Evolutionary conservation across 2,329 filamentous ascomycete genomes (phyloP), one percentile per base, ranked within the genome.

Genomic region (Monilinia vaccinii-corymbosi): DNA sequence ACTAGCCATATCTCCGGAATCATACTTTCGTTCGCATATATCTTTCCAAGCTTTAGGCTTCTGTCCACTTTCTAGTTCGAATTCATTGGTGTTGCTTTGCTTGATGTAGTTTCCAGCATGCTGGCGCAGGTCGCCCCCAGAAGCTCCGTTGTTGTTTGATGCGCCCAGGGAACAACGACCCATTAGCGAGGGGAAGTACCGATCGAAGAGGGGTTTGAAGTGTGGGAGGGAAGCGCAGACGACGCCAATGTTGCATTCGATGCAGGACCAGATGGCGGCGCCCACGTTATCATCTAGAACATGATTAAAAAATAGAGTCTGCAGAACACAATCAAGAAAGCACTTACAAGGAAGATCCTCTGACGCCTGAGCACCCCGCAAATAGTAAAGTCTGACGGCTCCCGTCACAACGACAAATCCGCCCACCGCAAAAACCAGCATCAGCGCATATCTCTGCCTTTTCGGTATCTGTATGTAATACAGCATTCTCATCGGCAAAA

Each of bases 191-290:
- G 47, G 56, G 11, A 58, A 42, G 38, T 46, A 58, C 9, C 46
- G 47, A 14, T 58, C 56, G 36, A 58, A 45, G 18, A 58, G 56
- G 5, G 56, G 56, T 31, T 58, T 58, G 47, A 58, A 52, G 28
- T 52, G 56, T 13, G 58, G 58, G 16, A 60, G 32, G 18, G 49
- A 60, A 14, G 58, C 50, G 31, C 58, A 60, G 7, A 60, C 44
- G 13, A 60, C 45, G 4, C 50, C 50, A 7, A 60, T 55, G 8
- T 60, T 60, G 18, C 40, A 60, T 49, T 60, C 58, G 23, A 55
- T 55, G 42, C 23, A n/a, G 1, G 58, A 53, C 58, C 49, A 60
- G 25, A 55, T 11, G 7, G 58, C 48, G 10, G 42, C 34, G 25
- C 58, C 49, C 14, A 40, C 23, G 55, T 53, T 60, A 4, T 60